A percentile compares a stretch with the other conserved stretches of the same genome.
phyloP scores from a whole-genome alignment of 176 grass and related monocot genomes.

The Avena sativa region DNA sequence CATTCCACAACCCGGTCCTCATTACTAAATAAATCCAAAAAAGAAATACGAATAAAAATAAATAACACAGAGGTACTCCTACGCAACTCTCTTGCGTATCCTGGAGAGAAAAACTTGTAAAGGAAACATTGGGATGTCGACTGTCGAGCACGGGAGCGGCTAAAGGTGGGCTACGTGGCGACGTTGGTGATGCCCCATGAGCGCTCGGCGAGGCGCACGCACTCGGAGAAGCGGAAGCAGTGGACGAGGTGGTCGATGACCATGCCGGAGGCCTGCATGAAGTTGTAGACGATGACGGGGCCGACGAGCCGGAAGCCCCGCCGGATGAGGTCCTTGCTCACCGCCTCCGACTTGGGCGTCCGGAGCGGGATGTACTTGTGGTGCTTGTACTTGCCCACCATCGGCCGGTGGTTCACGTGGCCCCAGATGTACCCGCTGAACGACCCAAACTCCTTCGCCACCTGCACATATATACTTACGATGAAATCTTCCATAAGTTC shows the following conservation, averaged over 20 bases:
- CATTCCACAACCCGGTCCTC: neutral
- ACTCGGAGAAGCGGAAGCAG: constrained; percentile 81
- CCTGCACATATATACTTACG: neutral
- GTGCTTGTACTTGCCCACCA: constrained; percentile 77
- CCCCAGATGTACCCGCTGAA: constrained; percentile 96
- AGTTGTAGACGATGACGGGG: constrained; percentile 94
- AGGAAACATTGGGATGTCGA: neutral
- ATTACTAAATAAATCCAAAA: constrained; percentile 12
- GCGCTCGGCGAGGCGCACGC: constrained; percentile 64
- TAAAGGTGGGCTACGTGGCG: constrained; percentile 40
- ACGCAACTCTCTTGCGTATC: neutral
- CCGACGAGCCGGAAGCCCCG: constrained; percentile 87
- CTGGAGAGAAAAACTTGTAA: neutral
- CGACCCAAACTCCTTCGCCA: constrained; percentile 87
- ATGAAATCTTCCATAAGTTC: no score
- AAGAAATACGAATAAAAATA: neutral
- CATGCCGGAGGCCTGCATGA: constrained; percentile 93
- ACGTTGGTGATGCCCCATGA: constrained; percentile 91
- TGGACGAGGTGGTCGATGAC: constrained; percentile 84
- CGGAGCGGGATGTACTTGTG: constrained; percentile 75
- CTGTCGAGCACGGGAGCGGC: neutral
- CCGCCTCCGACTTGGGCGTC: constrained; percentile 83
- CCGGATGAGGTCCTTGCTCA: constrained; percentile 91
- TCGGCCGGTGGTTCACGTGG: constrained; percentile 83
- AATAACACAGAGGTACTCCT: neutral